These are phyloP conservation scores for Clarkia xantiana DNA, from an alignment of 345 rosid genomes.

Conservation along the genomic window DNA sequence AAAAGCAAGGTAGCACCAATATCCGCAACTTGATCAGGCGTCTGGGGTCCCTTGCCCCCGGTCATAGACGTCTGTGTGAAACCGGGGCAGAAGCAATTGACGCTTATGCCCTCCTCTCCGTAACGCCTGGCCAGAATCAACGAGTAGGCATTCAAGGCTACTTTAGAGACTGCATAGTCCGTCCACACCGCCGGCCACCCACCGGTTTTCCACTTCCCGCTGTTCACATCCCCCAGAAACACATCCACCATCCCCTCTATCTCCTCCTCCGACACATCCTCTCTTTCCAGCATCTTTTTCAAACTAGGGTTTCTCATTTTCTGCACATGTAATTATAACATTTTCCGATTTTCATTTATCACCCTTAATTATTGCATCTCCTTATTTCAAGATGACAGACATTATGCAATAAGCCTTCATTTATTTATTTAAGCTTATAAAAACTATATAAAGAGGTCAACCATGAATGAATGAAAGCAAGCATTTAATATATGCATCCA, in stretches of 20 bases:
- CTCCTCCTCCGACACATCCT: slow-evolving; percentile 27
- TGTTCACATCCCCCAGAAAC: slow-evolving; percentile 39
- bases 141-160: slow-evolving; percentile 69
- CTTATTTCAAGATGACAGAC: too few relatives aligned
- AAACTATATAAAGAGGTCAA: too few relatives aligned
- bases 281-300: slow-evolving; percentile 25
- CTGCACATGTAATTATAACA: slow-evolving; percentile 16
- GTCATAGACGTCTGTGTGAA: slow-evolving; percentile 81
- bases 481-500: too few relatives aligned
- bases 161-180: slow-evolving; percentile 73
- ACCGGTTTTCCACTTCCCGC: slow-evolving; percentile 45
- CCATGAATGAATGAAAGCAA: too few relatives aligned
- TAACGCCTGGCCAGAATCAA: slow-evolving; percentile 38
- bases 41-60: slow-evolving; percentile 48
- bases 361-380: too few relatives aligned
- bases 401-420: too few relatives aligned
- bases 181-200: slow-evolving; percentile 87
- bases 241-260: slow-evolving; percentile 26
- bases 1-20: slow-evolving; percentile 27
- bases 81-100: slow-evolving; percentile 77
- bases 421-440: too few relatives aligned
- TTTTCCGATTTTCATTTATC: too few relatives aligned
- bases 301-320: slow-evolving; percentile 44
- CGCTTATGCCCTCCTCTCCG: slow-evolving; percentile 22
- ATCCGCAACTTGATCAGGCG: slow-evolving; percentile 44